These are phyloP conservation scores for Carex cristatella DNA, from an alignment of 176 grass and related monocot genomes.

Conservation along the genomic window DNA sequence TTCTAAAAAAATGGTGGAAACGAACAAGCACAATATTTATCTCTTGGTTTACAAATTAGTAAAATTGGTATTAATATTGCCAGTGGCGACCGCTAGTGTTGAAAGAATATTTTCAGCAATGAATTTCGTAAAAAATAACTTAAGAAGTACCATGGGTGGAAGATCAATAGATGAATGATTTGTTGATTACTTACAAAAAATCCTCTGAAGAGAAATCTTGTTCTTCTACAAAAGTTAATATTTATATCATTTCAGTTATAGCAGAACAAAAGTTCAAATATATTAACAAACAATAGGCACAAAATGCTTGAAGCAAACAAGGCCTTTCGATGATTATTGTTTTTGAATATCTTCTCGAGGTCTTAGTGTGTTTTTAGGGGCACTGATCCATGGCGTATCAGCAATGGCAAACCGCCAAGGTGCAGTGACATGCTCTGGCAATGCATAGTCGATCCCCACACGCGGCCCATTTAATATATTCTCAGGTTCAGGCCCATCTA, in stretches of 20 bases:
- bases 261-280: not conserved
- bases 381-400: constrained; percentile 71
- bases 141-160: no score
- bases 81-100: no score
- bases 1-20: no score
- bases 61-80: no score
- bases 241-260: not conserved
- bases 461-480: constrained; percentile 70
- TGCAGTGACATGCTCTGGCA: constrained; percentile 51
- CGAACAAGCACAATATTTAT: no score
- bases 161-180: no score
- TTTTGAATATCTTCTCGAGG: constrained; percentile 11
- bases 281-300: not conserved
- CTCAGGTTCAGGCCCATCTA: constrained; percentile 63
- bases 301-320: not conserved
- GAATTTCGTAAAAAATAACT: no score
- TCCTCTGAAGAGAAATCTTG: not conserved
- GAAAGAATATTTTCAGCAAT: no score
- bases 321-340: not conserved
- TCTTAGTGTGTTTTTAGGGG: constrained; percentile 64
- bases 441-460: constrained; percentile 75
- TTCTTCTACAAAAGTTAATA: not conserved
- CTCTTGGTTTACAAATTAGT: no score
- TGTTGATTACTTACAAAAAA: no score
- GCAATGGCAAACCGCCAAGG: constrained; percentile 80